phyloP scores from a whole-genome alignment of 768 basidiomycete species.

The Boletus huronensis region DNA sequence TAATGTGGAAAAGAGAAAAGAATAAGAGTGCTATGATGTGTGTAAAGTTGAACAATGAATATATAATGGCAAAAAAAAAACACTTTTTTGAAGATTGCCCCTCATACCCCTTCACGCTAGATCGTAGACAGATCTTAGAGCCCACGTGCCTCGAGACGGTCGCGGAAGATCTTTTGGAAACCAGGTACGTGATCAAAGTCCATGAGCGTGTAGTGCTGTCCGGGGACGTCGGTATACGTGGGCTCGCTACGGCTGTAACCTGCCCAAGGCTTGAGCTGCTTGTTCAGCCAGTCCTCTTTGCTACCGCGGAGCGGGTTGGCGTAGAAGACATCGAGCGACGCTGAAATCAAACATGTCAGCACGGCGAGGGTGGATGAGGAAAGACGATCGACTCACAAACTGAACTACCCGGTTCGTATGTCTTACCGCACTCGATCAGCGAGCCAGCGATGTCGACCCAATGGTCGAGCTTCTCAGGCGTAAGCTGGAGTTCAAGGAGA shows the following conservation, averaged over 20 bases:
- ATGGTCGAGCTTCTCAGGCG: conserved; percentile 23
- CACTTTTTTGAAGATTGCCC: background rate
- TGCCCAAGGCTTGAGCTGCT: conserved; percentile 27
- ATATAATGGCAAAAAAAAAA: background rate
- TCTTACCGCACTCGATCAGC: conserved; percentile 31
- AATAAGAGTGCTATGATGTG: background rate
- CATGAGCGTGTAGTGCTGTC: conserved; percentile 32
- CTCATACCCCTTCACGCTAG: background rate
- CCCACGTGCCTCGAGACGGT: conserved; percentile 24
- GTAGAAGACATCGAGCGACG: conserved; percentile 25
- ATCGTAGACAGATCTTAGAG: conserved; percentile 2
- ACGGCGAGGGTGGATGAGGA: background rate
- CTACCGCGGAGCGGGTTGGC: conserved; percentile 27
- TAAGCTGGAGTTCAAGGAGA: conserved; percentile 28
- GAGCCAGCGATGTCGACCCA: conserved; percentile 32
- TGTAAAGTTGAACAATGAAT: background rate
- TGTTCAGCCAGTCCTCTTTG: conserved; percentile 31
- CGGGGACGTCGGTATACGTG: conserved; percentile 24
- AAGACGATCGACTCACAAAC: conserved; percentile 21
- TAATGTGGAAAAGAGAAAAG: too few species aligned
- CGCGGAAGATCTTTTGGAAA: conserved; percentile 31
- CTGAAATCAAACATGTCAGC: conserved; percentile 3
- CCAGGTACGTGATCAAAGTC: conserved; percentile 30
- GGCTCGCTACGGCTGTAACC: conserved; percentile 24
- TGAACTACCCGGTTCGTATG: conserved; percentile 23